A percentile compares a stretch with the other conserved stretches of the same genome.
Evolutionary conservation across 1,284 basidiomycete species (phyloP).

Genomic region (Sanghuangporus baumii): DNA sequence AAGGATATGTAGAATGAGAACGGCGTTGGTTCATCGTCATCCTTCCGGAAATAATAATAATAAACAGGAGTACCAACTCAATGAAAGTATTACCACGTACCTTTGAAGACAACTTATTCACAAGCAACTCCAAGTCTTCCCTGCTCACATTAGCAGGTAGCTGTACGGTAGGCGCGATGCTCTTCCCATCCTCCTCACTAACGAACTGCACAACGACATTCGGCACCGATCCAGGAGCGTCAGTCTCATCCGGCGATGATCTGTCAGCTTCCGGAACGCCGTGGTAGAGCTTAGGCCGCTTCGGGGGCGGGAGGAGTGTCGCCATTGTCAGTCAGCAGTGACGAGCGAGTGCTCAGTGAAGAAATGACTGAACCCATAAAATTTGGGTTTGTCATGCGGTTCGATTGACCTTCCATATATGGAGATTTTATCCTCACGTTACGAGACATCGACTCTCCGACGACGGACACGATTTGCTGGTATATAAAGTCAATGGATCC

Average conservation of each 20-base stretch:
- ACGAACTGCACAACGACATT: slow-evolving; percentile 89
- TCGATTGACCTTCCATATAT: not conserved
- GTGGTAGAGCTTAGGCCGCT: slow-evolving; percentile 78
- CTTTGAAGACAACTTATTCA: slow-evolving; percentile 78
- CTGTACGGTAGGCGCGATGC: slow-evolving; percentile 82
- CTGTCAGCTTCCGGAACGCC: slow-evolving; percentile 61
- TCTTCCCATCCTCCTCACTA: slow-evolving; percentile 75
- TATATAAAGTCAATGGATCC: not conserved
- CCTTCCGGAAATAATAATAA: slow-evolving; percentile 12
- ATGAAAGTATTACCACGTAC: slow-evolving; percentile 35
- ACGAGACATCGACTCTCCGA: not conserved
- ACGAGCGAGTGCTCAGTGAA: not conserved
- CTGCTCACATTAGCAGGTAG: slow-evolving; percentile 84
- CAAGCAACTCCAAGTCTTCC: slow-evolving; percentile 77
- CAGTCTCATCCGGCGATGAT: slow-evolving; percentile 32
- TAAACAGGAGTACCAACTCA: slow-evolving; percentile 10
- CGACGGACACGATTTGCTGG: not conserved
- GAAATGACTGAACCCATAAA: not conserved
- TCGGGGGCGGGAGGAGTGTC: slow-evolving; percentile 78
- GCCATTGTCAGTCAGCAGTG: slow-evolving; percentile 47
- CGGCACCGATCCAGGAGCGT: slow-evolving; percentile 38
- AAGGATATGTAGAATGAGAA: slow-evolving; percentile 83
- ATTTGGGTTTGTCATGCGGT: not conserved
- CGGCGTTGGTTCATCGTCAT: slow-evolving; percentile 85
- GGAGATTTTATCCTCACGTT: not conserved